phyloP scores from a whole-genome alignment of 169 alveolate species.

The Theileria orientalis region DNA sequence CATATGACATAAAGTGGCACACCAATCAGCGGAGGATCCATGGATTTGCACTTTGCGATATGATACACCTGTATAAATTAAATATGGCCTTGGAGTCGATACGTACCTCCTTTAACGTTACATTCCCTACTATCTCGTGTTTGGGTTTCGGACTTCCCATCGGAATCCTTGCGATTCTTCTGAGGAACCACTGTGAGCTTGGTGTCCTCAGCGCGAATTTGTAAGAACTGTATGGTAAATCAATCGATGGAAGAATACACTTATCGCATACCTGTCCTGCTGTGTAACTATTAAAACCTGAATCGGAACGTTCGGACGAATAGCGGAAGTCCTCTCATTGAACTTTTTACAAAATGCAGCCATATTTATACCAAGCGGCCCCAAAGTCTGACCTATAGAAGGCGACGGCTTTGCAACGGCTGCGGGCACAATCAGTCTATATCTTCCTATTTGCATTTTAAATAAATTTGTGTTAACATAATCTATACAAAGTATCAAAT shows the following conservation, averaged over 20 bases:
- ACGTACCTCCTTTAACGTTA: conserved; percentile 82
- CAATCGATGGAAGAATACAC: conserved; percentile 5
- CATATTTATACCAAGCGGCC: conserved; percentile 90
- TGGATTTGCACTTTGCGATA: conserved; percentile 81
- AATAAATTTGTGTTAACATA: not conserved
- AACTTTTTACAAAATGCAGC: conserved; percentile 87
- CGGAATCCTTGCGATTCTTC: conserved; percentile 84
- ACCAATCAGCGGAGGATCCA: conserved; percentile 83
- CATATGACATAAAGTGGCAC: conserved; percentile 72
- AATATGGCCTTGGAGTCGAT: not conserved
- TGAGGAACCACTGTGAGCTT: conserved; percentile 84
- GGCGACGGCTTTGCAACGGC: conserved; percentile 90
- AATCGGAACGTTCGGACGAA: conserved; percentile 83
- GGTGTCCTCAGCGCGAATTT: conserved; percentile 84
- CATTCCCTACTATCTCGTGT: conserved; percentile 81
- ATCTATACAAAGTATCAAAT: not conserved
- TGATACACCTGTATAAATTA: conserved; percentile 78
- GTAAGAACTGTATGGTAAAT: conserved; percentile 65
- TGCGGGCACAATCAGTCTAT: conserved; percentile 77
- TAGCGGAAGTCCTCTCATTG: conserved; percentile 80
- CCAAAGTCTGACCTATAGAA: conserved; percentile 88
- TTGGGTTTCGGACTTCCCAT: conserved; percentile 83
- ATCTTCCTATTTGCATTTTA: conserved; percentile 41
- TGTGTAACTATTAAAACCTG: conserved; percentile 80
- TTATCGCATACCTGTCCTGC: conserved; percentile 69